A percentile compares a stretch with the other conserved stretches of the same genome.
Conservation (phyloP, 345 rosid species). For the Limnanthes douglasii region DNA sequence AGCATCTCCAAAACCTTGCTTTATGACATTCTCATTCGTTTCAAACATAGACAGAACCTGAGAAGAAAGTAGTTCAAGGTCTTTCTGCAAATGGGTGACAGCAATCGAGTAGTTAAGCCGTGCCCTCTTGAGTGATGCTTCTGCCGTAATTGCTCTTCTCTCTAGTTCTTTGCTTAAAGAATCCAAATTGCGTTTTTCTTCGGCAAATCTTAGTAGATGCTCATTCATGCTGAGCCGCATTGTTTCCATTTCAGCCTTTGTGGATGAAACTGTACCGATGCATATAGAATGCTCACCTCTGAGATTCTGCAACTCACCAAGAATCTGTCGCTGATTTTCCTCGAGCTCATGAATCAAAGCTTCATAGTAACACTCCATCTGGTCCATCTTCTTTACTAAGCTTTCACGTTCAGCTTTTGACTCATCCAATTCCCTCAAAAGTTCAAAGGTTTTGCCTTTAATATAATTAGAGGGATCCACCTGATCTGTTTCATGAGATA, state of each 20-base stretch:
- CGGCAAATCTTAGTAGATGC: constrained; percentile 38
- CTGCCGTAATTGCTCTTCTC: constrained; percentile 63
- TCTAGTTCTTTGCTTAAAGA: constrained; percentile 65
- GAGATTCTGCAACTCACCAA: constrained; percentile 79
- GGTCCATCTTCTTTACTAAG: constrained; percentile 86
- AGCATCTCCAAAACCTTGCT: constrained; percentile 60
- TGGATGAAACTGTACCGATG: constrained; percentile 49
- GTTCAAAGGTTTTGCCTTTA: constrained; percentile 71
- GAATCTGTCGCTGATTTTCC: constrained; percentile 90
- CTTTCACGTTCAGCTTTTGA: constrained; percentile 74
- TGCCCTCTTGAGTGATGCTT: constrained; percentile 92
- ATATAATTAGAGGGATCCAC: constrained; percentile 34
- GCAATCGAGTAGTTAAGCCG: constrained; percentile 90
- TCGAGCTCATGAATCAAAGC: constrained; percentile 92
- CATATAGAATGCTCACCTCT: constrained; percentile 82
- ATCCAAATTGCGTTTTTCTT: constrained; percentile 53
- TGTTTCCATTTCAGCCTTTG: constrained; percentile 73
- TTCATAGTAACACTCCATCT: constrained; percentile 98
- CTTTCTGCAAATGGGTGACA: constrained; percentile 85
- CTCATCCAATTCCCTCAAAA: constrained; percentile 73
- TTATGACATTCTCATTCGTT: constrained; percentile 84
- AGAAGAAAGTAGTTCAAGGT: constrained; percentile 78
- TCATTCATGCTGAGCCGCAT: constrained; percentile 48
- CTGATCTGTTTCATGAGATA: constrained; percentile 45
- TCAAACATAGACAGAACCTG: constrained; percentile 89